A percentile compares a stretch with the other conserved stretches of the same genome.
phyloP scores from a whole-genome alignment of 2,329 filamentous ascomycete species.

The Bertia moriformis region DNA sequence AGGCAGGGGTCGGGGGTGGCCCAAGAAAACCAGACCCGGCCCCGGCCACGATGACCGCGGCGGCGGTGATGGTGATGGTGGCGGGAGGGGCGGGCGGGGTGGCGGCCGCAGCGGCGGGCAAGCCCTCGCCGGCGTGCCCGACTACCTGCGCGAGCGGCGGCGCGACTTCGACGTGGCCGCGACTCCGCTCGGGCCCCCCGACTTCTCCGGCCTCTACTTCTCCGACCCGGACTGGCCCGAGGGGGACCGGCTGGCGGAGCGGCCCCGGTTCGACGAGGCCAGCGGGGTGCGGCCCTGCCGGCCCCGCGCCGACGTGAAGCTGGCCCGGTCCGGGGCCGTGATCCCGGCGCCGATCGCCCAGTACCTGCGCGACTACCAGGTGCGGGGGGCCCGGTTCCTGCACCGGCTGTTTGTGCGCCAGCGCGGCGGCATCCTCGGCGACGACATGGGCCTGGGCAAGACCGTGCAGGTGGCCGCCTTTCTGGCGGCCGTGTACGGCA shows the following conservation, averaged over 20 bases:
- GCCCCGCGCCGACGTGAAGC: slow-evolving; percentile 58
- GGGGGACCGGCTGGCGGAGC: slow-evolving; percentile 45
- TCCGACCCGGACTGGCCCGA: slow-evolving; percentile 54
- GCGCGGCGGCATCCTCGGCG: slow-evolving; percentile 75
- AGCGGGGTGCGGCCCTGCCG: slow-evolving; percentile 48
- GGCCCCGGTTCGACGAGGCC: slow-evolving; percentile 47
- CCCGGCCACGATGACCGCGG: too few species aligned
- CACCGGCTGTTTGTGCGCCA: slow-evolving; percentile 85
- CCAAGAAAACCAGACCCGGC: too few species aligned
- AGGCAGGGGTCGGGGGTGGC: slow-evolving; percentile 10
- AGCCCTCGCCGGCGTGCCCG: slow-evolving; percentile 50
- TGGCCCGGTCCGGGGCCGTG: slow-evolving; percentile 62
- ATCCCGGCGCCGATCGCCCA: slow-evolving; percentile 83
- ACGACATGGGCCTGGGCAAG: slow-evolving; percentile 96
- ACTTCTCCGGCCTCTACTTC: slow-evolving; percentile 62
- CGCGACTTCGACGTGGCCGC: slow-evolving; percentile 53
- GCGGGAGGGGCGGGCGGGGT: slow-evolving; percentile 16
- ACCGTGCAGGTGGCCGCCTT: slow-evolving; percentile 94
- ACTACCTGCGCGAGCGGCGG: slow-evolving; percentile 57
- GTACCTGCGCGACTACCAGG: slow-evolving; percentile 82
- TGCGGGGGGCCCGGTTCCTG: slow-evolving; percentile 71
- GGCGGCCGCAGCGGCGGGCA: slow-evolving; percentile 24
- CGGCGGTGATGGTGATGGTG: too few species aligned
- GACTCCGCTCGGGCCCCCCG: slow-evolving; percentile 64
- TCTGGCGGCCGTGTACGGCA: slow-evolving; percentile 79